Percentiles rank a stretch among this genome's conserved stretches.
These are phyloP conservation scores for Xylaria polymorpha DNA, from an alignment of 2,329 filamentous ascomycete species.

Conservation along the genomic window DNA sequence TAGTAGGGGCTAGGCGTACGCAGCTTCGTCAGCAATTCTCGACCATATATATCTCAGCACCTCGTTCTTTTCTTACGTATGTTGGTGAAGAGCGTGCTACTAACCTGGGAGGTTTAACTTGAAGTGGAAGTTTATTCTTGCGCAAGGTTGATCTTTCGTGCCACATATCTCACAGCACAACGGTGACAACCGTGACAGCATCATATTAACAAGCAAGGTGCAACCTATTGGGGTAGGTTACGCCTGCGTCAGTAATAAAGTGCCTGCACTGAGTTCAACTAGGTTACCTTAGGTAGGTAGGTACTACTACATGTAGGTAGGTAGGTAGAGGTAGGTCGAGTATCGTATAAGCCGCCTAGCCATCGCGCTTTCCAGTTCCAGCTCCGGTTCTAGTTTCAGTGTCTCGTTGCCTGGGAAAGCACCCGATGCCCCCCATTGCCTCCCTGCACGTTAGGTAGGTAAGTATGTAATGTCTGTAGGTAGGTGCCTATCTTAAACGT, in stretches of 20 bases:
- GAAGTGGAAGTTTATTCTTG: background rate
- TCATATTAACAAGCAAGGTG: background rate
- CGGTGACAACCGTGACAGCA: background rate
- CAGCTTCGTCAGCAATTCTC: constrained; percentile 5
- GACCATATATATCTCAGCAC: background rate
- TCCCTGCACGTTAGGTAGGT: background rate
- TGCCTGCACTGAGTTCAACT: no score
- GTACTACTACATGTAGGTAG: no score
- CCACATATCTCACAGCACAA: no score
- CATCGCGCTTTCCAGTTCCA: constrained; percentile 22
- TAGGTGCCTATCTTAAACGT: background rate
- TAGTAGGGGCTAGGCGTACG: background rate
- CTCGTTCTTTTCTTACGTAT: background rate
- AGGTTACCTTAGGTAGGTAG: no score
- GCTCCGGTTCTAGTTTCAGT: background rate
- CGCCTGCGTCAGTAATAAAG: background rate
- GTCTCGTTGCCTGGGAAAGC: constrained; percentile 9
- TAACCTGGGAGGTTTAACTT: background rate
- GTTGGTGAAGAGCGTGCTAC: background rate
- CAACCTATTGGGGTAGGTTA: background rate
- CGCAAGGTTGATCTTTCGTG: background rate
- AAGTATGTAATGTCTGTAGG: no score
- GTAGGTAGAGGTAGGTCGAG: background rate
- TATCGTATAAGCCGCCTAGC: background rate
- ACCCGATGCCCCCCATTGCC: background rate